Percentiles rank a stretch among this genome's conserved stretches.
Evolutionary conservation across 1,139 yeast species (phyloP).

Genomic region (Spencermartinsiella ligniputridi): DNA sequence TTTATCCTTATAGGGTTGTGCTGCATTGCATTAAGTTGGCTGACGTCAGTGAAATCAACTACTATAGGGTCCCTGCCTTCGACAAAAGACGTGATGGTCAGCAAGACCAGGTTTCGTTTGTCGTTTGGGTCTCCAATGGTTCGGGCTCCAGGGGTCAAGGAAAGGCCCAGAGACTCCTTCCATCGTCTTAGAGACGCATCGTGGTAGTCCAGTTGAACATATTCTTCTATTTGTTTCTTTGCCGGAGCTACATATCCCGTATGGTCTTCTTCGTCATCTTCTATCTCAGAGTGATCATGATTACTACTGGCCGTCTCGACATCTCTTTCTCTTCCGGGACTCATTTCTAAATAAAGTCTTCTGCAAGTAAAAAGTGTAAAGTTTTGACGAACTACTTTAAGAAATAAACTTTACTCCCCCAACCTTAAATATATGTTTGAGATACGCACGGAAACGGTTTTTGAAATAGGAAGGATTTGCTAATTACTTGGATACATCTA

Average conservation of each 20-base stretch:
- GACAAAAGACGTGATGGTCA: slow-evolving; percentile 68
- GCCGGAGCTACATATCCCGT: slow-evolving; percentile 64
- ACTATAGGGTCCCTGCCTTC: slow-evolving; percentile 46
- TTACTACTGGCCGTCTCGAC: not conserved
- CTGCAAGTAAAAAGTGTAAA: too few relatives aligned
- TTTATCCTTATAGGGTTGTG: slow-evolving; percentile 67
- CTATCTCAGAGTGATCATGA: not conserved
- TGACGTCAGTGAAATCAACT: slow-evolving; percentile 55
- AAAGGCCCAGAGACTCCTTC: slow-evolving; percentile 84
- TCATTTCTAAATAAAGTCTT: too few relatives aligned
- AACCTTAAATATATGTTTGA: too few relatives aligned
- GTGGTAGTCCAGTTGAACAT: slow-evolving; percentile 74
- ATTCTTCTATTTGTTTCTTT: slow-evolving; percentile 82
- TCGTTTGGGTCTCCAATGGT: slow-evolving; percentile 53
- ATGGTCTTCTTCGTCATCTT: slow-evolving; percentile 12
- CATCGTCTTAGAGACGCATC: slow-evolving; percentile 90
- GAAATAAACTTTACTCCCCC: too few relatives aligned
- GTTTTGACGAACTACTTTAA: too few relatives aligned
- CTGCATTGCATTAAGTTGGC: slow-evolving; percentile 35
- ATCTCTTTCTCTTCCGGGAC: too few relatives aligned
- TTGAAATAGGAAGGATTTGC: too few relatives aligned
- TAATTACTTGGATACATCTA: too few relatives aligned
- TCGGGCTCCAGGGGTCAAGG: slow-evolving; percentile 40
- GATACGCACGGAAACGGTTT: too few relatives aligned
- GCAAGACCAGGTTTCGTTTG: slow-evolving; percentile 69